phyloP scores from a whole-genome alignment of 805 yeast species.

The Teunomyces tritomae region DNA sequence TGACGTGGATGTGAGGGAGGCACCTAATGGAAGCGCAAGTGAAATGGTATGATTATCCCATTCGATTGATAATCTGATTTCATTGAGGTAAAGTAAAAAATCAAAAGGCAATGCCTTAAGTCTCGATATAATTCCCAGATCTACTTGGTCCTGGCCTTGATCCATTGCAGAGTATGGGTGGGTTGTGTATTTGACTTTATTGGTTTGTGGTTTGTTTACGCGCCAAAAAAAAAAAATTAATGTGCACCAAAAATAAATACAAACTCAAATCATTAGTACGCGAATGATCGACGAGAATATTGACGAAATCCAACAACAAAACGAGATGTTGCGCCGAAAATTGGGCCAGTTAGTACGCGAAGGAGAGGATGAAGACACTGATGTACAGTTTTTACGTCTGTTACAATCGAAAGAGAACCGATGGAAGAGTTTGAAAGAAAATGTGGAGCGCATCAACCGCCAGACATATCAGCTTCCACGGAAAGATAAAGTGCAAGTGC shows the following conservation, averaged over 20 bases:
- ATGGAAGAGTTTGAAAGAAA: slow-evolving; percentile 17
- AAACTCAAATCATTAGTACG: not conserved
- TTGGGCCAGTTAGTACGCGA: slow-evolving; percentile 8
- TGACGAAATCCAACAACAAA: slow-evolving; percentile 6
- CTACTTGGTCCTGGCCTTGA: not conserved
- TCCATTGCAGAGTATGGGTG: not conserved
- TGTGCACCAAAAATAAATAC: not conserved
- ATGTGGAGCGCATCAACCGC: slow-evolving; percentile 20
- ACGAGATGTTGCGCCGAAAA: slow-evolving; percentile 6
- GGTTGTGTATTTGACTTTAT: not conserved
- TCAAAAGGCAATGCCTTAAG: slow-evolving; percentile 35
- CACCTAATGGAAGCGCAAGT: slow-evolving; percentile 32
- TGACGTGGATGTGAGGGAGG: slow-evolving; percentile 16
- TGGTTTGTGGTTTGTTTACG: slow-evolving; percentile 1
- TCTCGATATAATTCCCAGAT: slow-evolving; percentile 24
- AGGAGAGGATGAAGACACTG: slow-evolving; percentile 7
- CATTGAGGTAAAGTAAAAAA: slow-evolving; percentile 33
- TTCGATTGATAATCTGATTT: slow-evolving; percentile 35
- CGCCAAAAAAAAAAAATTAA: not conserved
- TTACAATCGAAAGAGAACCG: slow-evolving; percentile 6
- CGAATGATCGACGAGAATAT: slow-evolving; percentile 8
- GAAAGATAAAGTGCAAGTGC: not conserved
- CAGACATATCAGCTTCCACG: slow-evolving; percentile 20
- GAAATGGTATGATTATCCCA: slow-evolving; percentile 38
- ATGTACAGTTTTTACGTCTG: slow-evolving; percentile 1